These are phyloP conservation scores for Eleusine indica DNA, from an alignment of 176 grass and related monocot species.

Conservation along the genomic window DNA sequence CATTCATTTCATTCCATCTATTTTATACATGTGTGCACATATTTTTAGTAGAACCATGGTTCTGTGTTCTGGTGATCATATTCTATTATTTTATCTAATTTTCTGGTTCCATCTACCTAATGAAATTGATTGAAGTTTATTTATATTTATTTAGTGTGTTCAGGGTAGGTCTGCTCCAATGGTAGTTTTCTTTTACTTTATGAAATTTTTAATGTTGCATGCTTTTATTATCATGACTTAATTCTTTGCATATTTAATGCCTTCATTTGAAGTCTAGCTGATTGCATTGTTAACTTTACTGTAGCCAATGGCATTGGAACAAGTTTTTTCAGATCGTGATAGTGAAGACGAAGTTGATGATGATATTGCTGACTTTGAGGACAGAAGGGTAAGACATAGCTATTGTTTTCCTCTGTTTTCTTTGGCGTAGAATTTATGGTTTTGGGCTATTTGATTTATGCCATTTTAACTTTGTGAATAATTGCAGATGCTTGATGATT, in stretches of 20 bases:
- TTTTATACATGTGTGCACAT: neutral
- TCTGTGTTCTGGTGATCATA: neutral
- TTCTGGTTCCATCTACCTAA: neutral
- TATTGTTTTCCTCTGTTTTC: conserved; percentile 15
- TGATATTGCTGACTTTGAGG: conserved; percentile 95
- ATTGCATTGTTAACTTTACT: conserved; percentile 41
- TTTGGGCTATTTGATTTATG: conserved; percentile 30
- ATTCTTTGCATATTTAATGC: conserved; percentile 12
- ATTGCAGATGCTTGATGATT: conserved; percentile 99
- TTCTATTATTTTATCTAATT: neutral
- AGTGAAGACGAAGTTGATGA: conserved; percentile 99
- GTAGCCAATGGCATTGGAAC: conserved; percentile 93
- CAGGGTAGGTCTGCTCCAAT: neutral
- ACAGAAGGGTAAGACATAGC: conserved; percentile 77
- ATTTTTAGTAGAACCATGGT: conserved; percentile 15
- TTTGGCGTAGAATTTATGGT: conserved; percentile 15
- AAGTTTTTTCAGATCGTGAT: conserved; percentile 93
- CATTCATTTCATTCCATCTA: neutral
- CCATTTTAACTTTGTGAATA: conserved; percentile 11
- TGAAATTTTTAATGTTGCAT: neutral
- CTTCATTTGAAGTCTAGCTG: conserved; percentile 38
- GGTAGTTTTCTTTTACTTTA: neutral
- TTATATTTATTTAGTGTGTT: neutral
- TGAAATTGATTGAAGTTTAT: neutral
- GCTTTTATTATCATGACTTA: conserved; percentile 1